Base-by-base conservation (phyloP, 1,139 yeast genomes). In the Taiozyma sp. region DNA sequence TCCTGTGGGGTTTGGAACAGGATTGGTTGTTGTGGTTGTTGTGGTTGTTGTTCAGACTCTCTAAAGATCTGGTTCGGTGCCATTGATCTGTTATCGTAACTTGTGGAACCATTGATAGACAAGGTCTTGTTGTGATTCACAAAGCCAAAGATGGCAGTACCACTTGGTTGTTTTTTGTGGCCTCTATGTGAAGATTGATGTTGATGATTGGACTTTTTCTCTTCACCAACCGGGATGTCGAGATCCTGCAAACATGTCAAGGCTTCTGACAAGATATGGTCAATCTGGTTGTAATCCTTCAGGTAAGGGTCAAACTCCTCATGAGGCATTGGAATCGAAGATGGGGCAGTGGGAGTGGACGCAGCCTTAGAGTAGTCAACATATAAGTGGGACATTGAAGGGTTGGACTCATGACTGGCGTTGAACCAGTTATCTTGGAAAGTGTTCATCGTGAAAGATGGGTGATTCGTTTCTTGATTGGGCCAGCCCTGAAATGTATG, bases 101-200 rank as follows among this genome's bases (percentile, higher is more conserved):
- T 48, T 28, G 56, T 47, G 2, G 47, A 29, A 9, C 58, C 58
- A 19, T 63, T 61, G 29, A 62, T 60, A 0, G 65, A 61, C 8
- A 81, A 63, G 32, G 76, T 81, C 49, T 79, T 72, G 55, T 74
- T 78, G 62, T 82, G 87, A 48, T 76, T 79, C 3, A 73, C 67
- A 57, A 78, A 81, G 0, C 87, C 87, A 63, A 82, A 82, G 40
- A 81, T 82, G 8, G 86, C 86, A 1, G 87, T 81, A 9, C 87
- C 87, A 66, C 84, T 79, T 28, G 67, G 65, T 12, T 67, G 67
- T 48, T 71, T 66, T 52, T 65, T 64, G 56, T 70, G 74, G 19
- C 60, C 58, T 47, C 42, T 58, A 1, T 39, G 13, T 14, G 48
- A 54, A 5, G 50, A 48, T n/a, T 47, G 46, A 8, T 42, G 27